phyloP scores from a whole-genome alignment of 202 grass and related monocot genomes.

The Cymbopogon flexuosus region DNA sequence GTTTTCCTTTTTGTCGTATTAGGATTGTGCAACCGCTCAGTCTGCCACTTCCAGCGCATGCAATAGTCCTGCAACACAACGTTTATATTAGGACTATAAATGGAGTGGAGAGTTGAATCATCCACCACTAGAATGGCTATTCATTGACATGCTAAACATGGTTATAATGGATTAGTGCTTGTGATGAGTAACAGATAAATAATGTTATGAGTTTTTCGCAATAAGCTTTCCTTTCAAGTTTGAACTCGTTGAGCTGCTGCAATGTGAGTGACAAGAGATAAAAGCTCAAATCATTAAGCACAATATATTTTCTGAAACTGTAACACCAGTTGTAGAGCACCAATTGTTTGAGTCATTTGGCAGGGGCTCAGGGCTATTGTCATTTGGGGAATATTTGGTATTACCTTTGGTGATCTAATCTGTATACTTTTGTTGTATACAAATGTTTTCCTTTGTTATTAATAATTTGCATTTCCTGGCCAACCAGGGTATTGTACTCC shows the following conservation, averaged over 20 bases:
- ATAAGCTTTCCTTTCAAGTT: background rate
- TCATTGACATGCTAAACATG: background rate
- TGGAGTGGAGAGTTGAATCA: slow-evolving; percentile 8
- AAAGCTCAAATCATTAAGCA: background rate
- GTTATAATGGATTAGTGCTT: background rate
- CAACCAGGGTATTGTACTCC: background rate
- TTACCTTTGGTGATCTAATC: background rate
- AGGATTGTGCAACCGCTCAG: background rate
- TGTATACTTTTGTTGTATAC: background rate
- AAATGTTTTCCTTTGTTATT: background rate
- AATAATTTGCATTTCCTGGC: background rate
- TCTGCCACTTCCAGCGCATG: background rate
- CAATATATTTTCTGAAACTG: background rate
- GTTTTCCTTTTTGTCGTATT: background rate
- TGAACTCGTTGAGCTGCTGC: background rate
- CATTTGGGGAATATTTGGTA: background rate
- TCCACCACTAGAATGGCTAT: background rate
- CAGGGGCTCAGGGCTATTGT: background rate
- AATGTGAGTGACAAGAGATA: background rate
- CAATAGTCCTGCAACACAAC: background rate
- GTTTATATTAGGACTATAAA: slow-evolving; percentile 1
- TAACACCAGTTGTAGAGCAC: background rate
- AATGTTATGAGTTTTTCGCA: background rate
- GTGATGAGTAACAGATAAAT: background rate
- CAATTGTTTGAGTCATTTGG: background rate